These are phyloP conservation scores for Viridothelium virens DNA, from an alignment of 495 filamentous ascomycete genomes.

Conservation along the genomic window DNA sequence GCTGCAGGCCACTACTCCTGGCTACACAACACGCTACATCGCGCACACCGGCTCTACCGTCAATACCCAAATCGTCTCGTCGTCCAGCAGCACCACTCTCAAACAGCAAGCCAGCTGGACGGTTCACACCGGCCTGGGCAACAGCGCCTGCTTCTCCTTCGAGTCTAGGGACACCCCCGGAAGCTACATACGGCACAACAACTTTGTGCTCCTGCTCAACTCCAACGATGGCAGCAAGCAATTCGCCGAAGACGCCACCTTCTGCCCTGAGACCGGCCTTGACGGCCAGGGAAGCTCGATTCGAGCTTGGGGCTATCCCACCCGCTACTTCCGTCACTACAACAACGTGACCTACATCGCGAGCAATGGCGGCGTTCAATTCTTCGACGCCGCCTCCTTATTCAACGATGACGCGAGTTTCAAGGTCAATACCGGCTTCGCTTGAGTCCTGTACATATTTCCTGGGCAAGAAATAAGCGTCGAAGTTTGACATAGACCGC, in stretches of 20 bases:
- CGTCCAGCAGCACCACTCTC: slow-evolving; percentile 42
- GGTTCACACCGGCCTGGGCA: slow-evolving; percentile 45
- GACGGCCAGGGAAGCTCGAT: slow-evolving; percentile 43
- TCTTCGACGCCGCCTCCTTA: slow-evolving; percentile 41
- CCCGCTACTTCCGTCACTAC: slow-evolving; percentile 49
- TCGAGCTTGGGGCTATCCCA: slow-evolving; percentile 50
- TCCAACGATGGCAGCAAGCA: slow-evolving; percentile 45
- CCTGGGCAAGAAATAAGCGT: too few species aligned
- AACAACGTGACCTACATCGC: slow-evolving; percentile 40
- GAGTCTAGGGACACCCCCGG: slow-evolving; percentile 49
- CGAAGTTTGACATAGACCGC: too few species aligned
- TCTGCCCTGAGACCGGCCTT: slow-evolving; percentile 44
- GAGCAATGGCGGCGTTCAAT: slow-evolving; percentile 46
- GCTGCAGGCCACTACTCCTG: slow-evolving; percentile 43
- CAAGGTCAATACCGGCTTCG: slow-evolving; percentile 40
- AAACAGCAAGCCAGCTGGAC: slow-evolving; percentile 49
- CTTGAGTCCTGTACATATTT: slow-evolving; percentile 22
- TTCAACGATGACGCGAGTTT: slow-evolving; percentile 49
- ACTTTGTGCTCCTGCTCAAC: slow-evolving; percentile 42
- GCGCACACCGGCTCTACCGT: slow-evolving; percentile 43
- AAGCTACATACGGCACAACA: slow-evolving; percentile 47
- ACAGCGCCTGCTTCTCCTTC: slow-evolving; percentile 49
- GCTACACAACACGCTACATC: slow-evolving; percentile 45
- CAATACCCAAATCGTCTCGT: slow-evolving; percentile 47
- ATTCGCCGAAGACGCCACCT: slow-evolving; percentile 50